A percentile compares a stretch with the other conserved stretches of the same genome.
These are phyloP conservation scores for Lasiosphaeriaceae sp. DNA, from an alignment of 495 filamentous ascomycete genomes.

Conservation along the genomic window DNA sequence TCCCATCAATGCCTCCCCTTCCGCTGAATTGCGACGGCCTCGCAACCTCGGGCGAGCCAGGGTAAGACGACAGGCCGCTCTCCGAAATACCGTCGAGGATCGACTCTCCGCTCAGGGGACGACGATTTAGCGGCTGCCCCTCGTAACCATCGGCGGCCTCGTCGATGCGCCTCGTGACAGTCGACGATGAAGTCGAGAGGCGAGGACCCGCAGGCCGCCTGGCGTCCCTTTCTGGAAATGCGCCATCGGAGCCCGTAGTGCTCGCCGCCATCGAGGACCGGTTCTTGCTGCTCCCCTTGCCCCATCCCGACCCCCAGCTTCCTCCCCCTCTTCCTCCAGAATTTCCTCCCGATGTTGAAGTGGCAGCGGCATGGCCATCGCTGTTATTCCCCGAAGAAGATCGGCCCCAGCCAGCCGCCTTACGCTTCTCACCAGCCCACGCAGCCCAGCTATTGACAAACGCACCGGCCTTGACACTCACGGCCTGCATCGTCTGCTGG, in stretches of 20 bases:
- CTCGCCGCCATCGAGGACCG: conserved; percentile 26
- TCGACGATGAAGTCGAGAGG: background rate
- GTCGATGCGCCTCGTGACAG: conserved; percentile 17
- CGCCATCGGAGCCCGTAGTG: conserved; percentile 13
- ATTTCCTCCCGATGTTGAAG: background rate
- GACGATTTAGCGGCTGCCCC: conserved; percentile 28
- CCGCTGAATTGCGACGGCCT: background rate
- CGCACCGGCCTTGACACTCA: conserved; percentile 71
- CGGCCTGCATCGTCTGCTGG: conserved; percentile 63
- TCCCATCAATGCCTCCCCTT: background rate
- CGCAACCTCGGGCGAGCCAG: conserved; percentile 13
- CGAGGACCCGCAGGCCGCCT: conserved; percentile 7
- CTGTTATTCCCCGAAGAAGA: conserved; percentile 1
- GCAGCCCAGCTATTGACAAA: conserved; percentile 93
- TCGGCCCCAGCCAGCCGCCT: conserved; percentile 53
- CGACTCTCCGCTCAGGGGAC: conserved; percentile 34
- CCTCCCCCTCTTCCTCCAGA: conserved; percentile 17
- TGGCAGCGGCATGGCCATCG: background rate
- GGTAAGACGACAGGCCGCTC: conserved; percentile 26
- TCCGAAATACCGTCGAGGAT: conserved; percentile 36
- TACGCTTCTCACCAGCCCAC: conserved; percentile 89
- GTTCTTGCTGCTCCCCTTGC: conserved; percentile 30
- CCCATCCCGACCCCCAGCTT: conserved; percentile 35
- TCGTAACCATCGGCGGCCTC: conserved; percentile 7
- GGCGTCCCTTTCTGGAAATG: conserved; percentile 17